These are phyloP conservation scores for Pythium monospermum DNA, from an alignment of 352 stramenopile species.

Conservation along the genomic window DNA sequence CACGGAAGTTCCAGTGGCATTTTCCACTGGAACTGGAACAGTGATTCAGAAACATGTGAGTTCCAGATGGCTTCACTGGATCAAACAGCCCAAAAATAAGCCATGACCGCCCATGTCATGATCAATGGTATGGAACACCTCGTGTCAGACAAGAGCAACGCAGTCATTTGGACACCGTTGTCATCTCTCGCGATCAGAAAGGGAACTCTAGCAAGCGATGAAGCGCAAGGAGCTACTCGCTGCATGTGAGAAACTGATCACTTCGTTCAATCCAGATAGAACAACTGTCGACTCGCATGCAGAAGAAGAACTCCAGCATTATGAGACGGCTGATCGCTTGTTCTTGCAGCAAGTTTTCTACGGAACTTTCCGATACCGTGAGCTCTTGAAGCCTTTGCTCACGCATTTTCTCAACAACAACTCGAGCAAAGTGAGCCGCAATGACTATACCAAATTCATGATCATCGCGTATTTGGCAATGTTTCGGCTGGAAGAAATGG, in stretches of 20 bases:
- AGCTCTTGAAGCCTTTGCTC: constrained; percentile 70
- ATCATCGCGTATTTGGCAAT: constrained; percentile 87
- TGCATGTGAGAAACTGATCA: constrained; percentile 64
- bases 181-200: neutral
- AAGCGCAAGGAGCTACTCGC: constrained; percentile 75
- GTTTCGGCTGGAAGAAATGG: constrained; percentile 88
- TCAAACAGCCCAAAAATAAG: constrained; percentile 12
- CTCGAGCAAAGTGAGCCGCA: constrained; percentile 63
- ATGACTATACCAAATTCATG: constrained; percentile 90
- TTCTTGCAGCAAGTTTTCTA: constrained; percentile 90
- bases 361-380: constrained; percentile 85
- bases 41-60: no score
- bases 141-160: no score
- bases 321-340: constrained; percentile 38
- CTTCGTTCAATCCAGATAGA: constrained; percentile 70
- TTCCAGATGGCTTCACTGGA: constrained; percentile 18
- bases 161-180: no score
- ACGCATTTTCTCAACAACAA: constrained; percentile 83
- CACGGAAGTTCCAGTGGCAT: neutral
- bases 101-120: neutral
- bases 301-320: constrained; percentile 44
- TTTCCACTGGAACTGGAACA: neutral
- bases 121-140: no score
- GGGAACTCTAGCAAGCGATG: constrained; percentile 24
- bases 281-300: constrained; percentile 75